Percentiles rank a stretch among this genome's conserved stretches.
Evolutionary conservation across 2,329 filamentous ascomycete genomes (phyloP).

Genomic region (Exophiala sp.): DNA sequence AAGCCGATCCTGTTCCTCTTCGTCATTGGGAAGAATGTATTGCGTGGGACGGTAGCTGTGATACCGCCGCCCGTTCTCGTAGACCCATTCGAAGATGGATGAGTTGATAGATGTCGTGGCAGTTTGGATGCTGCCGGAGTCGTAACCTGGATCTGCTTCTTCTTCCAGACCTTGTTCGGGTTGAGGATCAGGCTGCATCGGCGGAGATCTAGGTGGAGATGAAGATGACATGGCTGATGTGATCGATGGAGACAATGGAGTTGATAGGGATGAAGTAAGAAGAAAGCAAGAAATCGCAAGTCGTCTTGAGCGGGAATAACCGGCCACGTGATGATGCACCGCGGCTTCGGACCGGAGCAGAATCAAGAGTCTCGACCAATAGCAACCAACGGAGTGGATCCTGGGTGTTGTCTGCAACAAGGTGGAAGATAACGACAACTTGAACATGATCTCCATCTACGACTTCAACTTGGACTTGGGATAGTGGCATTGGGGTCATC

Average conservation of each 20-base stretch:
- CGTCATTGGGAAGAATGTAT: conserved; percentile 3
- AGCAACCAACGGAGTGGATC: too few species aligned
- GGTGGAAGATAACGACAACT: too few species aligned
- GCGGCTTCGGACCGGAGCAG: background rate
- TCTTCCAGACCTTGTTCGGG: background rate
- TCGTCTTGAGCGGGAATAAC: background rate
- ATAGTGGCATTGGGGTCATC: too few species aligned
- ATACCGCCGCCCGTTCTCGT: conserved; percentile 2
- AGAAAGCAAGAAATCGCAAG: background rate
- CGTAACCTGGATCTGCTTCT: background rate
- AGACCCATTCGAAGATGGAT: background rate
- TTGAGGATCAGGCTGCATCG: background rate
- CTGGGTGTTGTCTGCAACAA: too few species aligned
- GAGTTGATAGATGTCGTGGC: background rate
- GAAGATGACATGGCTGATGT: background rate
- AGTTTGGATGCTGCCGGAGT: background rate
- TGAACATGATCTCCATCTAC: too few species aligned
- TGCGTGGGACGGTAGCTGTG: conserved; percentile 1
- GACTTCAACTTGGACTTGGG: too few species aligned
- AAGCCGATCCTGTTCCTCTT: conserved; percentile 2
- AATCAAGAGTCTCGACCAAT: too few species aligned
- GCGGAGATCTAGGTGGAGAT: background rate
- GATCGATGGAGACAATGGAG: background rate
- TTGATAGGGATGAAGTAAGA: background rate
- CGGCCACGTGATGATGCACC: background rate